These are phyloP conservation scores for Podaxis sp. DNA, from an alignment of 768 basidiomycete genomes.

Conservation along the genomic window DNA sequence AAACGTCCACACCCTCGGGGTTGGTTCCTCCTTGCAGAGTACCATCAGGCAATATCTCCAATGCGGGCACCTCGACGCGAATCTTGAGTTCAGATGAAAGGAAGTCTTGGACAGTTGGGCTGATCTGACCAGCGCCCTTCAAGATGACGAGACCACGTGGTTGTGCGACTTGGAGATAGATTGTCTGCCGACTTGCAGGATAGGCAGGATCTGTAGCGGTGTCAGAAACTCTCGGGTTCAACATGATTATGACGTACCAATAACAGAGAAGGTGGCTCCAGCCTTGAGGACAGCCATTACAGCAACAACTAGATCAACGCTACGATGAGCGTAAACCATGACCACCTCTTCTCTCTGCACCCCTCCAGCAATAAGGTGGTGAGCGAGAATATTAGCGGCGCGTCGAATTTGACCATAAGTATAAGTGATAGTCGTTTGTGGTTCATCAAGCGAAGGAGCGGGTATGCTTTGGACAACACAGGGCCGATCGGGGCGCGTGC, in stretches of 20 bases:
- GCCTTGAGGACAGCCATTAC: conserved; percentile 97
- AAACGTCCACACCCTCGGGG: conserved; percentile 52
- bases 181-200: conserved; percentile 87
- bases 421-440: conserved; percentile 59
- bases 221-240: conserved; percentile 2
- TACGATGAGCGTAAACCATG: conserved; percentile 96
- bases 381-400: conserved; percentile 88
- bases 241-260: conserved; percentile 56
- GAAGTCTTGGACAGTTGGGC: conserved; percentile 81
- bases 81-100: conserved; percentile 76
- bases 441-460: conserved; percentile 33
- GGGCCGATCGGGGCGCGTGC: conserved; percentile 71
- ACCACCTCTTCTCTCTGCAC: conserved; percentile 93
- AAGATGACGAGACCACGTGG: conserved; percentile 91
- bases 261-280: conserved; percentile 96
- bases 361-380: conserved; percentile 83
- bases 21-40: conserved; percentile 62
- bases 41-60: conserved; percentile 70
- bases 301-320: conserved; percentile 94
- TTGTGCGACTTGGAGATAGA: conserved; percentile 90
- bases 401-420: conserved; percentile 80
- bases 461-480: conserved; percentile 86
- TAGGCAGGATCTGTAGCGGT: conserved; percentile 84
- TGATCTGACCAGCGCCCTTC: conserved; percentile 83
- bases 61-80: conserved; percentile 87